These are phyloP conservation scores for Fonsecaea multimorphosa DNA, from an alignment of 2,329 filamentous ascomycete species.

Conservation along the genomic window DNA sequence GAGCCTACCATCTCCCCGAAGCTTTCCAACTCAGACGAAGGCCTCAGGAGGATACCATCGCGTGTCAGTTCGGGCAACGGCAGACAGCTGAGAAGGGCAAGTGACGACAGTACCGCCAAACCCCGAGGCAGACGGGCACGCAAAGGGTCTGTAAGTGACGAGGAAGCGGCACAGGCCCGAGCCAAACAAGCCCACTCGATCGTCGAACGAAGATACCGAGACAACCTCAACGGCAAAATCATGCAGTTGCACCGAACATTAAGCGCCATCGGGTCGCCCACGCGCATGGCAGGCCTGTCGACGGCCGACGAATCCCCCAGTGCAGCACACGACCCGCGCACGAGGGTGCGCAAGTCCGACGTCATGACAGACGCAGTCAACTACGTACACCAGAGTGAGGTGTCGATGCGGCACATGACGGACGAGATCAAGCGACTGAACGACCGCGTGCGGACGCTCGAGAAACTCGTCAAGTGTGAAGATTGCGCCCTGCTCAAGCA, in stretches of 20 bases:
- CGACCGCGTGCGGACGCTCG: slow-evolving; percentile 31
- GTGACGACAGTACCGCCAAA: slow-evolving; percentile 9
- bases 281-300: slow-evolving; percentile 19
- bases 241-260: slow-evolving; percentile 38
- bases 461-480: slow-evolving; percentile 34
- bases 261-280: slow-evolving; percentile 21
- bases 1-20: background rate
- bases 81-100: background rate
- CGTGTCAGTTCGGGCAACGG: background rate
- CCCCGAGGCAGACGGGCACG: slow-evolving; percentile 31
- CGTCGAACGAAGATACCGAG: slow-evolving; percentile 38
- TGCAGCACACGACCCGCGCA: slow-evolving; percentile 25
- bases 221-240: slow-evolving; percentile 40
- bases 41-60: background rate
- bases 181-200: slow-evolving; percentile 39
- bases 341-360: slow-evolving; percentile 37
- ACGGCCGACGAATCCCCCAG: slow-evolving; percentile 19
- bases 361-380: slow-evolving; percentile 38
- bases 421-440: slow-evolving; percentile 33
- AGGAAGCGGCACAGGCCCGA: slow-evolving; percentile 29
- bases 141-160: slow-evolving; percentile 28
- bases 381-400: slow-evolving; percentile 35
- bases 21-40: background rate
- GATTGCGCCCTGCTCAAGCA: slow-evolving; percentile 33
- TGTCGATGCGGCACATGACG: slow-evolving; percentile 35